Conservation (phyloP, 2,329 filamentous ascomycete species). For the Pleurostoma richardsiae region DNA sequence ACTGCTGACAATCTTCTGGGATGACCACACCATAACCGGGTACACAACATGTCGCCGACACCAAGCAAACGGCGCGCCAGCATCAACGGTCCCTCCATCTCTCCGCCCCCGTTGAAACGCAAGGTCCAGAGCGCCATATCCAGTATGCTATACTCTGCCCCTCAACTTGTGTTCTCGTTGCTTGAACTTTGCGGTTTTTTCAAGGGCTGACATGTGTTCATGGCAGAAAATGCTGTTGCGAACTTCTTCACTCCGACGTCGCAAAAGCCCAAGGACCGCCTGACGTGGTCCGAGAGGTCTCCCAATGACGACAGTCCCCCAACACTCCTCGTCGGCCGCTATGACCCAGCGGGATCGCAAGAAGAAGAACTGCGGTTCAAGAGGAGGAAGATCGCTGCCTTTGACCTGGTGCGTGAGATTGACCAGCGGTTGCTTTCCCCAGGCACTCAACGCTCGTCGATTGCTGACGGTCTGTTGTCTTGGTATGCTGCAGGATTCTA, state of each 20-base stretch:
- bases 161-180: not conserved
- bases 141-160: constrained; percentile 27
- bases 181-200: not conserved
- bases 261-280: constrained; percentile 74
- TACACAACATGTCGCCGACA: not conserved
- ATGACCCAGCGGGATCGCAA: constrained; percentile 40
- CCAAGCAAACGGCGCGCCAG: constrained; percentile 6
- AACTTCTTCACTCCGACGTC: constrained; percentile 87
- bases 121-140: constrained; percentile 47
- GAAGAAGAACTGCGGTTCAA: constrained; percentile 20
- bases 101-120: constrained; percentile 48
- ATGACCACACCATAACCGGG: no score
- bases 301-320: constrained; percentile 39
- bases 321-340: constrained; percentile 72
- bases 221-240: constrained; percentile 61
- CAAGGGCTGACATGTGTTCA: not conserved
- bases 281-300: constrained; percentile 66
- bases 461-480: not conserved
- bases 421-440: not conserved
- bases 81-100: constrained; percentile 34
- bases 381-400: constrained; percentile 62
- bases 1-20: no score
- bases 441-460: not conserved
- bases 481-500: constrained; percentile 63
- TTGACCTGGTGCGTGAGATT: constrained; percentile 52